Conservation (phyloP, 2,329 filamentous ascomycete genomes). For the Lachnellula suecica region DNA sequence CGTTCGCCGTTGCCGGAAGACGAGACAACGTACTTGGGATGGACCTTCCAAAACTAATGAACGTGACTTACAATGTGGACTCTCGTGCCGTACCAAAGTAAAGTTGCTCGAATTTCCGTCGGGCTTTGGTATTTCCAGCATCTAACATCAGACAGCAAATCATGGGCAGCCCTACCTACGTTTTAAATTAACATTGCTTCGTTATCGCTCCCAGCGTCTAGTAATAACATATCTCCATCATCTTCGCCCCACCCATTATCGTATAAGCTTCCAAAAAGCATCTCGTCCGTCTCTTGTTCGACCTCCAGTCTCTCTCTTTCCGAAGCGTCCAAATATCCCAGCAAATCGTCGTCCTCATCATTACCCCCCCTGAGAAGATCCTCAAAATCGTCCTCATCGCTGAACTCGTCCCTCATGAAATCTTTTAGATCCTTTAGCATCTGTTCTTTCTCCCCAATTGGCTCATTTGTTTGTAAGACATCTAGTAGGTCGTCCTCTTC, state of each 20-base stretch:
- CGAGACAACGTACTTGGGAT: no score
- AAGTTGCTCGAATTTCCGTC: no score
- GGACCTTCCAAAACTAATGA: no score
- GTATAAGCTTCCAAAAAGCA: constrained; percentile 18
- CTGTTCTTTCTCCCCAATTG: background rate
- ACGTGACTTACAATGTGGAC: no score
- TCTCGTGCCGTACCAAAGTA: no score
- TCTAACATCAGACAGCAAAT: no score
- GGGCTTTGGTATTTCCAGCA: no score
- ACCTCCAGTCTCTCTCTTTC: constrained; percentile 17
- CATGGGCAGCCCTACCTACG: background rate
- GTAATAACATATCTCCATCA: constrained; percentile 5
- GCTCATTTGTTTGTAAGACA: background rate
- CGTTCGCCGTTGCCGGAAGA: no score
- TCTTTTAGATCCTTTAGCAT: background rate
- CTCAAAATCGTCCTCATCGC: constrained; percentile 11
- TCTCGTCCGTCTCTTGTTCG: constrained; percentile 22
- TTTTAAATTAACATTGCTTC: constrained; percentile 5
- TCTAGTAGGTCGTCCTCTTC: background rate
- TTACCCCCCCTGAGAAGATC: constrained; percentile 10
- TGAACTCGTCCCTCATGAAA: constrained; percentile 5
- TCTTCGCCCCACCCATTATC: constrained; percentile 1
- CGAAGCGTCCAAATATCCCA: constrained; percentile 7
- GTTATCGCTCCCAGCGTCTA: background rate
- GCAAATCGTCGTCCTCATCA: constrained; percentile 9